Evolutionary conservation across 2,329 filamentous ascomycete species (phyloP).

Genomic region (Exophiala spinifera): DNA sequence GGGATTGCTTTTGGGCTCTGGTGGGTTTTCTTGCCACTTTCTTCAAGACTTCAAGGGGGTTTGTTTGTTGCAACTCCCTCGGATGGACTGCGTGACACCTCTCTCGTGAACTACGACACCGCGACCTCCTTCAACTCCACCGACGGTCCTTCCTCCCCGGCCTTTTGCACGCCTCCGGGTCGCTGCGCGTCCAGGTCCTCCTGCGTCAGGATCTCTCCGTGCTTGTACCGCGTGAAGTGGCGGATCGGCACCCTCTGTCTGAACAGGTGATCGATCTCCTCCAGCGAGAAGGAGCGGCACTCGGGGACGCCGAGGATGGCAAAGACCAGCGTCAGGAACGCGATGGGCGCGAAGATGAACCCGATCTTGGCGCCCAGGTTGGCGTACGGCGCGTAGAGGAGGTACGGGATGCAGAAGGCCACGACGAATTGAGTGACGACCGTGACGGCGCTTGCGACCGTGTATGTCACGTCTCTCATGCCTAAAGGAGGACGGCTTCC

Average conservation of each 20-base stretch:
- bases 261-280: slow-evolving; percentile 19
- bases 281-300: slow-evolving; percentile 16
- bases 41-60: too few species aligned
- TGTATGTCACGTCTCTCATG: slow-evolving; percentile 34
- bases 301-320: slow-evolving; percentile 21
- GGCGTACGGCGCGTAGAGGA: slow-evolving; percentile 37
- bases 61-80: too few species aligned
- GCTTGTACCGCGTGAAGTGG: slow-evolving; percentile 12
- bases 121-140: slow-evolving; percentile 10
- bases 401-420: slow-evolving; percentile 40
- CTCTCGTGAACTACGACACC: not conserved
- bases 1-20: too few species aligned
- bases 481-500: too few species aligned
- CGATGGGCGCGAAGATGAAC: slow-evolving; percentile 37
- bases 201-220: slow-evolving; percentile 16
- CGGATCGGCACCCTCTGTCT: slow-evolving; percentile 1
- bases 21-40: too few species aligned
- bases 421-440: slow-evolving; percentile 35
- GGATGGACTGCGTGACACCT: too few species aligned
- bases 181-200: not conserved
- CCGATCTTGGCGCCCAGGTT: slow-evolving; percentile 38
- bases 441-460: slow-evolving; percentile 32
- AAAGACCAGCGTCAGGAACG: slow-evolving; percentile 19
- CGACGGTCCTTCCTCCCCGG: slow-evolving; percentile 6
- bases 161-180: not conserved